These are phyloP conservation scores for Chlorella ohadii DNA, from an alignment of 139 green algal species.

Conservation along the genomic window DNA sequence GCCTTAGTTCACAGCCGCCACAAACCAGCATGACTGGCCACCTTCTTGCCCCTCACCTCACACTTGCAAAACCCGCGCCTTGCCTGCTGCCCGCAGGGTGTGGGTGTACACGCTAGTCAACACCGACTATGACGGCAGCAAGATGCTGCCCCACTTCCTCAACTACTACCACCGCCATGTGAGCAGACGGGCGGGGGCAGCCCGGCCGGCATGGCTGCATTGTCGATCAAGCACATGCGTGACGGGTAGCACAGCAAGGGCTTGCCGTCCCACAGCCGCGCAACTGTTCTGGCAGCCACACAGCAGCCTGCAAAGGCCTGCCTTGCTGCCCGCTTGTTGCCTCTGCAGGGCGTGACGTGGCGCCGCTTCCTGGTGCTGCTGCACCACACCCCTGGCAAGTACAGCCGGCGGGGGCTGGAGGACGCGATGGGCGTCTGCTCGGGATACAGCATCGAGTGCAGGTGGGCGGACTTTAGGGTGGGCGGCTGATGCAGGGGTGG, in stretches of 20 bases:
- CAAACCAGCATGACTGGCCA: not conserved
- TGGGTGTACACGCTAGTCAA: constrained; percentile 62
- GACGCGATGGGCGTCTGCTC: constrained; percentile 33
- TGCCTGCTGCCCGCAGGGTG: constrained; percentile 18
- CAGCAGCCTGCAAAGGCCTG: too few relatives aligned
- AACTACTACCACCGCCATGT: constrained; percentile 53
- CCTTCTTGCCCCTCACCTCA: not conserved
- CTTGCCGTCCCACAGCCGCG: too few relatives aligned
- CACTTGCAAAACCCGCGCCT: not conserved
- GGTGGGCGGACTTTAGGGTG: not conserved
- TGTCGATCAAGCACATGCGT: too few relatives aligned
- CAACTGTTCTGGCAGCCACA: too few relatives aligned
- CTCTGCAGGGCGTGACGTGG: constrained; percentile 32
- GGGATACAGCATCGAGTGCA: constrained; percentile 40
- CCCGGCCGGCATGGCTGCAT: too few relatives aligned
- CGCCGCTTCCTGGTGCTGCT: constrained; percentile 57
- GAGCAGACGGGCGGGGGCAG: too few relatives aligned
- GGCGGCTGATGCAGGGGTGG: too few relatives aligned
- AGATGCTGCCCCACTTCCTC: constrained; percentile 60
- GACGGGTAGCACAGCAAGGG: too few relatives aligned
- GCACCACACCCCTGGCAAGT: constrained; percentile 51
- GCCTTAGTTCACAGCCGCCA: too few relatives aligned
- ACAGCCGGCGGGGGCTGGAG: constrained; percentile 26
- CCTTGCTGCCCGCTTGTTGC: too few relatives aligned
- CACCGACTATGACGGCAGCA: constrained; percentile 52